phyloP scores from a whole-genome alignment of 1,139 yeast genomes.

The Pichia cactophila region DNA sequence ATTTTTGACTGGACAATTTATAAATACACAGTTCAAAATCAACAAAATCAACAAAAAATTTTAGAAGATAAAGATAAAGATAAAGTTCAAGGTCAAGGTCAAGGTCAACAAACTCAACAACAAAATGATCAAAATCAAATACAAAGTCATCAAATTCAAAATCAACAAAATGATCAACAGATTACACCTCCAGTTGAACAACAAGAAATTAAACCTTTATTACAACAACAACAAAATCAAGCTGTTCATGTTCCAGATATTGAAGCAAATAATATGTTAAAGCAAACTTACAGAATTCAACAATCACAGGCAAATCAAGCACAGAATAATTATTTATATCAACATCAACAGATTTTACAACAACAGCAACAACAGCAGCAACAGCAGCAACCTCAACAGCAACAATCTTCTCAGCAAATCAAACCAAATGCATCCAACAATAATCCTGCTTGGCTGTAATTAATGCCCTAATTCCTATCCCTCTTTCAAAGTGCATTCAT shows the following conservation, averaged over 20 bases:
- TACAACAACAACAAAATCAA: conserved; percentile 26
- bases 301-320: conserved; percentile 17
- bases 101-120: conserved; percentile 11
- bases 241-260: conserved; percentile 28
- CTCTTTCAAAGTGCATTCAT: background rate
- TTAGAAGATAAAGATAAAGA: conserved; percentile 3
- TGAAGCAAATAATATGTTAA: conserved; percentile 13
- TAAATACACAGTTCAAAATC: conserved; percentile 63
- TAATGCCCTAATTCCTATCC: too few species aligned
- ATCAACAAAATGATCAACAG: conserved; percentile 1
- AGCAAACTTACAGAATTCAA: conserved; percentile 14
- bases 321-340: conserved; percentile 12
- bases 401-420: conserved; percentile 1
- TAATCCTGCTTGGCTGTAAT: conserved; percentile 29
- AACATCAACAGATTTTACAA: conserved; percentile 14
- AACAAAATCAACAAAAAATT: conserved; percentile 36
- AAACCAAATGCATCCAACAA: conserved; percentile 6
- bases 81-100: conserved; percentile 11
- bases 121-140: conserved; percentile 7
- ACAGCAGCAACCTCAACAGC: background rate
- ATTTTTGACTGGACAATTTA: conserved; percentile 96
- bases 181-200: background rate
- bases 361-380: conserved; percentile 9
- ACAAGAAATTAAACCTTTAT: conserved; percentile 22
- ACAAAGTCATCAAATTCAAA: conserved; percentile 5